Conservation (phyloP, 202 grass and related monocot species). For the Zoysia matrella region DNA sequence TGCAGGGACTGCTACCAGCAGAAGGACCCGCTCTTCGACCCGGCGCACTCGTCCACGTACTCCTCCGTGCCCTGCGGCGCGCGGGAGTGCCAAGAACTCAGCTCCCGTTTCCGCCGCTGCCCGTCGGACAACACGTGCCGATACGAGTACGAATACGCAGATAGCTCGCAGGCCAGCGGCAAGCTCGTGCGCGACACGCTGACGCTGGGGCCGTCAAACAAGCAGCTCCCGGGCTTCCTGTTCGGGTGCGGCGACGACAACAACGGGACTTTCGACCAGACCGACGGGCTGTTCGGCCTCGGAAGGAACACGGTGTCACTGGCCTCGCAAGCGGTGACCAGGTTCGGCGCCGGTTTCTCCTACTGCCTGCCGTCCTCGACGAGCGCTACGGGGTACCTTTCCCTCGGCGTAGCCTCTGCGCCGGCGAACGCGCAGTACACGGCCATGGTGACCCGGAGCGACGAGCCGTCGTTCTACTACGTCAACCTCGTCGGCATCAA, state of each 20-base stretch:
- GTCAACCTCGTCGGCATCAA: slow-evolving; percentile 51
- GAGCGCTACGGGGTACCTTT: slow-evolving; percentile 61
- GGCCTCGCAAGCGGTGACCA: slow-evolving; percentile 49
- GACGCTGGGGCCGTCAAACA: slow-evolving; percentile 29
- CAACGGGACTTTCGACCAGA: slow-evolving; percentile 53
- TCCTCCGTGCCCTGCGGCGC: slow-evolving; percentile 47
- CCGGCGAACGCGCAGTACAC: slow-evolving; percentile 54
- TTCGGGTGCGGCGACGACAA: slow-evolving; percentile 75
- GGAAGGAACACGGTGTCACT: slow-evolving; percentile 57
- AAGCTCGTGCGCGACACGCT: slow-evolving; percentile 62
- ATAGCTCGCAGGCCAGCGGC: slow-evolving; percentile 54
- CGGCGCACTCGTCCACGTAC: slow-evolving; percentile 52
- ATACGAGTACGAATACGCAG: slow-evolving; percentile 60
- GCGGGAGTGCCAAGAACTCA: slow-evolving; percentile 43
- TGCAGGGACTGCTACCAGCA: slow-evolving; percentile 71
- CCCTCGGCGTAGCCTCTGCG: slow-evolving; percentile 32
- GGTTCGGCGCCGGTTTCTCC: slow-evolving; percentile 59
- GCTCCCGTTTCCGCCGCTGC: slow-evolving; percentile 13
- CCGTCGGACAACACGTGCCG: slow-evolving; percentile 34
- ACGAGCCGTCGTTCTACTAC: slow-evolving; percentile 57
- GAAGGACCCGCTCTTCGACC: slow-evolving; percentile 74
- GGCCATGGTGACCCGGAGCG: slow-evolving; percentile 28
- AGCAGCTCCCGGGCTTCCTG: slow-evolving; percentile 46
- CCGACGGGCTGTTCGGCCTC: slow-evolving; percentile 70
- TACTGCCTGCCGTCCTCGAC: slow-evolving; percentile 75